Evolutionary conservation across 2,329 filamentous ascomycete species (phyloP).

Genomic region (Fusarium sp.): DNA sequence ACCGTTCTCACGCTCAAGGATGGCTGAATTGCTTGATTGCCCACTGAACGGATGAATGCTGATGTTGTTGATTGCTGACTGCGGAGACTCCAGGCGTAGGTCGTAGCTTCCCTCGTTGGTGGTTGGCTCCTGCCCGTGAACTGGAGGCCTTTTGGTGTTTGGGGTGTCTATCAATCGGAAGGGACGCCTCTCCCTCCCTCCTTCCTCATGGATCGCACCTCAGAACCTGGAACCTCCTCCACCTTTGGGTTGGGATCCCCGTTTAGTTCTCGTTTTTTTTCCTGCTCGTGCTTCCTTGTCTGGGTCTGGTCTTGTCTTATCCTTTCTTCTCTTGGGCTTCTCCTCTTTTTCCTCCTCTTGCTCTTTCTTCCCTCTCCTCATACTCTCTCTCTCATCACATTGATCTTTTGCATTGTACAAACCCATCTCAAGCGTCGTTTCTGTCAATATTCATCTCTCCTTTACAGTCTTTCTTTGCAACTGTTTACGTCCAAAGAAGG

Average conservation of each 20-base stretch:
- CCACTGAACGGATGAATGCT: slow-evolving; percentile 7
- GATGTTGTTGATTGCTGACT: background rate
- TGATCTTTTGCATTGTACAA: slow-evolving; percentile 26
- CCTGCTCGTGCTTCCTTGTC: background rate
- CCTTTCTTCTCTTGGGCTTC: slow-evolving; percentile 30
- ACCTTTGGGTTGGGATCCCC: slow-evolving; percentile 26
- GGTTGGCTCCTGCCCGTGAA: background rate
- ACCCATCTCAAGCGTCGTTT: slow-evolving; percentile 32
- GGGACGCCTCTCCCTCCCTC: slow-evolving; percentile 2
- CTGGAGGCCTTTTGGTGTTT: background rate
- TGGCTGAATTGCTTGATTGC: slow-evolving; percentile 14
- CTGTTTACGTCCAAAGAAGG: slow-evolving; percentile 28
- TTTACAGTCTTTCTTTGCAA: slow-evolving; percentile 13
- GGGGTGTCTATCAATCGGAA: slow-evolving; percentile 20
- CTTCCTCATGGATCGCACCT: background rate
- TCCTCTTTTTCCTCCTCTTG: slow-evolving; percentile 30
- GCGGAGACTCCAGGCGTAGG: slow-evolving; percentile 23
- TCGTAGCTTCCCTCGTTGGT: background rate
- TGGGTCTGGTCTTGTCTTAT: slow-evolving; percentile 15
- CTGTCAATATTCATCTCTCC: slow-evolving; percentile 20
- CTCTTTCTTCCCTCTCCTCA: slow-evolving; percentile 10
- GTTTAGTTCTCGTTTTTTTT: background rate
- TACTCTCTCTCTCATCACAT: slow-evolving; percentile 27
- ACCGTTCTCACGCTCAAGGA: background rate
- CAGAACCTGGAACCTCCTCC: slow-evolving; percentile 18